Base-by-base conservation (phyloP, 495 filamentous ascomycete species). In the Penicillium salamii region DNA sequence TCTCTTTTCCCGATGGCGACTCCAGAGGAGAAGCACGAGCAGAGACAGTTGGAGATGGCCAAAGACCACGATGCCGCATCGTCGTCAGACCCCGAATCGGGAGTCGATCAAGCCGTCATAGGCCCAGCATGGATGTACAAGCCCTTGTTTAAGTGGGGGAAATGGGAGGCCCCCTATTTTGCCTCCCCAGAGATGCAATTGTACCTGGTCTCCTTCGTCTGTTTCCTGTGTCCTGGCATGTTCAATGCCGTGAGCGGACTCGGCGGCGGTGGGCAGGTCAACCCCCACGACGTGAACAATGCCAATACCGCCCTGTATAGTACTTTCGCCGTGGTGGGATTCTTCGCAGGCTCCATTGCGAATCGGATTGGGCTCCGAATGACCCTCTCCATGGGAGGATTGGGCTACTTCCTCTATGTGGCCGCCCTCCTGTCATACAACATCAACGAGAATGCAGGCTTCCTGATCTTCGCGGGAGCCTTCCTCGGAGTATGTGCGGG, bases 161-260 rank as follows among this genome's bases (percentile, higher is more conserved):
- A 63, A 14, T 76, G 59, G 59, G 78, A 77, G 53, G 46, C 85
- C 5, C 78, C 81, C 5, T 90, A 81, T 77, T 91, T 85, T 70
- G 88, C 88, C 42, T 90, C 86, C 20, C 89, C 89, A 3, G 80
- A 84, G 55, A 66, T 80, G 29, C 88, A 92, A 67, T 73, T 92
- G 33, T 50, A 87, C 23, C 73, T 95, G 69, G 85, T 91, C 35
- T 81, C 89, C 15, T 78, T 91, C 54, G 89, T 93, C 45, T 95
- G 90, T 68, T 95, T 95, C 78, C 72, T 95, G 50, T 95, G 90
- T 61, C 90, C 90, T 5, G 89, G 89, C 63, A 88, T 86, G 79
- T 92, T 83, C 76, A 95, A 92, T 65, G 88, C 89, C 17, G 70
- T 91, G 28, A 74, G 66, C 41, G 87, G 87, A 55, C 75, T 93